Evolutionary conservation across 2,329 filamentous ascomycete genomes (phyloP), one percentile per base, ranked within the genome.

Genomic region (Aspergillus bombycis): DNA sequence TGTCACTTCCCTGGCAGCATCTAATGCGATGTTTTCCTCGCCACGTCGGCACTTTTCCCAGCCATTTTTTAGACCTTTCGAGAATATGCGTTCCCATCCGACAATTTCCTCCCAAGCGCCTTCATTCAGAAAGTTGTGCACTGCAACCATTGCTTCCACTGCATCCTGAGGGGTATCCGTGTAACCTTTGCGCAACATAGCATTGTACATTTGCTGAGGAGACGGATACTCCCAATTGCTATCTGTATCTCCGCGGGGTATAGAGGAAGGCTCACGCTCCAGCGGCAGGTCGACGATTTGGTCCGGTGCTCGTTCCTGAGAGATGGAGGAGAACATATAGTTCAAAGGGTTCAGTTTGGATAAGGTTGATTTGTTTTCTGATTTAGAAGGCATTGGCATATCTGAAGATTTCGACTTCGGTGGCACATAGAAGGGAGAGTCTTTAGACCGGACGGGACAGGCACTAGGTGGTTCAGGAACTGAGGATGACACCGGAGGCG

Each of bases 181-280:
- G 79, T 97, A 95, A 63, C 95, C 95, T 80, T 99, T 99, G 67
- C 95, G 90, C 65, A 98, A 82, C 80, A 99, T 90, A 9, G 95
- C 95, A 74, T 99, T 98, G 84, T 98, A 99, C 95, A 99, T 99
- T 80, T 99, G 95, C 81, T 99, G 95, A 0, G 95, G 94, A 0
- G 93, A 97, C 0, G 95, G 95, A 76, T 99, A 99, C 79, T 98
- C 95, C 95, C 95, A 99, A 73, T 92, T 96, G 54, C 89, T 87
- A 58, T 89, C 85, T 2, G 69, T 63, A 71, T 91, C 88, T 72
- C 91, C 92, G 70, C 91, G 91, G n/a, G 95, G 95, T 70, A 99
- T 99, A 1, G 94, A 93, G 0, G 92, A 96, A 34, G 86, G 81
- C 78, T 97, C 93, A 70, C 95, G 91, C 8, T 89, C 86, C 2